phyloP scores from a whole-genome alignment of 768 basidiomycete genomes.

The Paxillus rubicundulus region DNA sequence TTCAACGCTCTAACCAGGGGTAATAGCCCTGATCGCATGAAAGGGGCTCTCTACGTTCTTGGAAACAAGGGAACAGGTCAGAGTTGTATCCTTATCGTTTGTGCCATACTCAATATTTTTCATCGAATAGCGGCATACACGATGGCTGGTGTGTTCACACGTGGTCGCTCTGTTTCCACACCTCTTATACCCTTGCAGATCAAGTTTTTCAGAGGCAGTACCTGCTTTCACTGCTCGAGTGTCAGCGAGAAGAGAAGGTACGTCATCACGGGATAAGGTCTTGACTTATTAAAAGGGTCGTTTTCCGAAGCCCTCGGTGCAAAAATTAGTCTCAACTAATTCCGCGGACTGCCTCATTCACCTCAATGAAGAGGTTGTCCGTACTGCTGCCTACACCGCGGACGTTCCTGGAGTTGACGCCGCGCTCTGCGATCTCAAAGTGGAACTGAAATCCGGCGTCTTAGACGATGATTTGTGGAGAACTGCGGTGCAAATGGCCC shows the following conservation, averaged over 20 bases:
- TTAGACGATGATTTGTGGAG: slow-evolving; percentile 43
- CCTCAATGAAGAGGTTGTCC: slow-evolving; percentile 62
- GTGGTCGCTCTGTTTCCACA: not conserved
- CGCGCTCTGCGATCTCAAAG: slow-evolving; percentile 47
- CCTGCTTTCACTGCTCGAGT: slow-evolving; percentile 62
- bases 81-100: slow-evolving; percentile 16
- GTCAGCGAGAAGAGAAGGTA: slow-evolving; percentile 87
- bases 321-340: slow-evolving; percentile 35
- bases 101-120: slow-evolving; percentile 9
- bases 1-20: slow-evolving; percentile 66
- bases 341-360: slow-evolving; percentile 59
- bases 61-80: slow-evolving; percentile 69
- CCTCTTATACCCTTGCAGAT: slow-evolving; percentile 40
- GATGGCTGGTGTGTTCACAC: slow-evolving; percentile 52
- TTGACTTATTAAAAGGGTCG: slow-evolving; percentile 58
- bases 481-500: slow-evolving; percentile 42
- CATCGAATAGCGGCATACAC: slow-evolving; percentile 57
- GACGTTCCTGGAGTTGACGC: slow-evolving; percentile 45
- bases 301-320: slow-evolving; percentile 14
- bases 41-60: slow-evolving; percentile 84
- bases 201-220: slow-evolving; percentile 54
- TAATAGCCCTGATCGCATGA: slow-evolving; percentile 89
- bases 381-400: slow-evolving; percentile 59
- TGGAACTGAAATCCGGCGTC: slow-evolving; percentile 47
- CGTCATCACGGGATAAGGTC: slow-evolving; percentile 6